phyloP scores from a whole-genome alignment of 805 yeast genomes.

The Candida suzukii region DNA sequence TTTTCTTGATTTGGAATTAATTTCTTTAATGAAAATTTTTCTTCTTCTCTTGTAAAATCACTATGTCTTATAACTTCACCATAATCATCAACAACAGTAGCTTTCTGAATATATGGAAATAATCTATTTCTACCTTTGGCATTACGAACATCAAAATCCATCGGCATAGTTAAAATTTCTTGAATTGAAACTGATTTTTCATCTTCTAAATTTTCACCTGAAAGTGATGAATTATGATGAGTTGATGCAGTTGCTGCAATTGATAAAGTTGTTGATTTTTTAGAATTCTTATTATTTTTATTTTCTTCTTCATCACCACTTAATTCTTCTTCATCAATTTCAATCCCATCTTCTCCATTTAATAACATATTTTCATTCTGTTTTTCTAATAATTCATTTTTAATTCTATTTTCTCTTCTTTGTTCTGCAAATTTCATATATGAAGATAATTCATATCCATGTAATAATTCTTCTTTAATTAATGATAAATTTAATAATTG shows the following conservation, averaged over 20 bases:
- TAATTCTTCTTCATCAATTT: constrained; percentile 11
- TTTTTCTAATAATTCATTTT: constrained; percentile 23
- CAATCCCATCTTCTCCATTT: constrained; percentile 25
- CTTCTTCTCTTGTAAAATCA: constrained; percentile 52
- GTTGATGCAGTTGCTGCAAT: not conserved
- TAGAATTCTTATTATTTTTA: constrained; percentile 17
- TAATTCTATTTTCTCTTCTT: constrained; percentile 34
- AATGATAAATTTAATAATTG: constrained; percentile 25
- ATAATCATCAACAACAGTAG: constrained; percentile 73
- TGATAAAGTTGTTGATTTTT: constrained; percentile 6
- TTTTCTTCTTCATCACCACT: constrained; percentile 12
- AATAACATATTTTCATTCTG: constrained; percentile 30
- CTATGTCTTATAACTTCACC: constrained; percentile 69
- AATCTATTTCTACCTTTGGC: constrained; percentile 47
- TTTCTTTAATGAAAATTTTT: constrained; percentile 28
- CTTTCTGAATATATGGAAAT: constrained; percentile 68
- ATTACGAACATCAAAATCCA: constrained; percentile 49
- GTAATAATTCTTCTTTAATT: constrained; percentile 40
- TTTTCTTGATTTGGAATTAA: constrained; percentile 3
- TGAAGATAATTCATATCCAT: constrained; percentile 40
- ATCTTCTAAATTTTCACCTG: constrained; percentile 5
- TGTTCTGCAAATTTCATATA: constrained; percentile 40
- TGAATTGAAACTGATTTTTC: constrained; percentile 21
- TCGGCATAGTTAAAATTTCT: constrained; percentile 37
- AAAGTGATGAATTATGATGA: not conserved